Base-by-base conservation (phyloP, 2,329 filamentous ascomycete species). In the Colletotrichum orbiculare region DNA sequence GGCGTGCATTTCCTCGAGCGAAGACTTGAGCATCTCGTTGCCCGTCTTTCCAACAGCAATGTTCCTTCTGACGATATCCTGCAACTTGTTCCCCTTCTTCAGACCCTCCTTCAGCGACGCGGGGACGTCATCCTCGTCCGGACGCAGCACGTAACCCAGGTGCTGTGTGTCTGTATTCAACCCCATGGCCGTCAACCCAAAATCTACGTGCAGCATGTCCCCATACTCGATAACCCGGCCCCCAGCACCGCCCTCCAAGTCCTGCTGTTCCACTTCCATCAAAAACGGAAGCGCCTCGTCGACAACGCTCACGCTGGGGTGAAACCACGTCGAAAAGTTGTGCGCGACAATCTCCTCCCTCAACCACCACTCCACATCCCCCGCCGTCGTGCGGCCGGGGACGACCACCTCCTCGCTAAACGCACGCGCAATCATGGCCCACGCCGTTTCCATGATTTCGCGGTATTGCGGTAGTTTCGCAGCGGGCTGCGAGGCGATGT, bases 251-350 rank as follows among this genome's bases (percentile, higher is more conserved):
- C 67, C 60, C 8, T 6, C 15, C 17, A 12, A 34, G 13, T 12
- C n/a, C 25, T 41, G 17, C 17, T 15, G 15, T 2, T 52, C 57
- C 35, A 47, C n/a, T 13, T 41, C 2, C 34, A 25, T 46, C 4
- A 1, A 43, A 48, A 58, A 65, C 34, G 64, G 64, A 48, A 49
- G 52, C 47, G 57, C 42, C 42, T 73, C 73, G 2, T 73, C 74
- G 25, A 84, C 68, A 58, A 84, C 76, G 50, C 73, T 78, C 13
- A 84, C 81, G 58, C 74, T 73, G 2, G 82, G 82, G 15, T 83
- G 81, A 68, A 85, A 85, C 83, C 83, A 85, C 5, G 82, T 84
- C 6, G 80, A 82, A 72, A 83, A 83, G 70, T 85, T 84, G 58
- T 82, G 73, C 37, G 76, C 74, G 71, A 82, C 79, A 25, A 84